Evolutionary conservation across 2,329 filamentous ascomycete genomes (phyloP), one percentile per base, ranked within the genome.

Genomic region (Colletotrichum tropicicola): DNA sequence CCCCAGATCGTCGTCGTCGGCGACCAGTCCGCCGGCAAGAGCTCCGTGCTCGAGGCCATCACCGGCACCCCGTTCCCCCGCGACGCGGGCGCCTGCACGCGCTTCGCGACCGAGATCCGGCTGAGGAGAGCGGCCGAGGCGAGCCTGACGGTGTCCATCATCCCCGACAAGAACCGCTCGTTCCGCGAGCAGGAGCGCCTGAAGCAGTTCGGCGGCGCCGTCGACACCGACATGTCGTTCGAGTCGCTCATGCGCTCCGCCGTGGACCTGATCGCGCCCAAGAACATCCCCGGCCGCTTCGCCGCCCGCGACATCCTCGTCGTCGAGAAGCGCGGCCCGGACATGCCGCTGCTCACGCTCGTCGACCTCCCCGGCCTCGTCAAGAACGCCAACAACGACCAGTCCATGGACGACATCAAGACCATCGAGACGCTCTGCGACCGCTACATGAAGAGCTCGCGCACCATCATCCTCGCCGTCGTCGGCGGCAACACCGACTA

Each of bases 1-100:
- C 87, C 86, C 1, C 87, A 90, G 70, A 85, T 90, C 35, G 87
- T 90, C 48, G 87, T 90, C 23, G 88, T 88, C 32, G 87, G 88
- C 28, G 87, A 90, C 71, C 87, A 90, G 73, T 89, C 86, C 2
- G 84, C 86, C 6, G 88, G 88, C 19, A 90, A 90, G 73, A 88
- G 85, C 68, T 89, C 87, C 5, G 85, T 89, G 1, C 81, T 90
- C 2, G 87, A 89, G 70, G 87, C 87, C n/a, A 79, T 91, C 37
- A 89, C 87, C 0, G 86, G 86, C 23, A 87, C 88, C 9, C 83
- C 84, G 0, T 90, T 91, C 47, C 88, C 87, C 0, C 79, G 84
- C 59, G 85, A 87, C 65, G 85, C 86, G 53, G 86, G 83, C 48
- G 80, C 88, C 2, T 91, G 88, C 69, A 91, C 88, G 0, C 79